Percentiles rank a stretch among this genome's conserved stretches.
phyloP scores from a whole-genome alignment of 495 filamentous ascomycete species.

The Hypoxylon fuscum region DNA sequence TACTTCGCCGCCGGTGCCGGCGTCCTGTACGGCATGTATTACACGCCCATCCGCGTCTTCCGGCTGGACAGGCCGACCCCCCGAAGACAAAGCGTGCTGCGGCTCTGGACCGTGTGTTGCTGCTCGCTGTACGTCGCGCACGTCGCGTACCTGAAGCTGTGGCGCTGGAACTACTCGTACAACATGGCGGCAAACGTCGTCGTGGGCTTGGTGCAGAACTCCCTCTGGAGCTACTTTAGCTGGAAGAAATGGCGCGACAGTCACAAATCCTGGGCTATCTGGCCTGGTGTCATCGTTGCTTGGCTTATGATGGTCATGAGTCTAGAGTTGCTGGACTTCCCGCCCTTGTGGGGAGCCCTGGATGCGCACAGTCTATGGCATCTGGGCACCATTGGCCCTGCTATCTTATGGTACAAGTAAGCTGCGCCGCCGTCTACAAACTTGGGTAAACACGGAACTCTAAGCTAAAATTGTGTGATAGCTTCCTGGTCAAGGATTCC shows the following conservation, averaged over 20 bases:
- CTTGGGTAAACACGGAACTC: background rate
- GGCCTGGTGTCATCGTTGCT: constrained; percentile 91
- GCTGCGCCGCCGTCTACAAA: constrained; percentile 46
- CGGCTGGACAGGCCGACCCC: constrained; percentile 74
- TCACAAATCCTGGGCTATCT: constrained; percentile 79
- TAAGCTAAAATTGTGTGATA: constrained; percentile 45
- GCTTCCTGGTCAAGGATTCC: constrained; percentile 80
- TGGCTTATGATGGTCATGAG: constrained; percentile 96
- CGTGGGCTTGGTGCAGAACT: constrained; percentile 80
- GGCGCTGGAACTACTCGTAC: constrained; percentile 94
- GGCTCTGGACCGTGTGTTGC: constrained; percentile 79
- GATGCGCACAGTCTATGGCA: constrained; percentile 99
- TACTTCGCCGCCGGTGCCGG: constrained; percentile 94
- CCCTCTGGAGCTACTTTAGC: constrained; percentile 87
- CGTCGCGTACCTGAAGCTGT: constrained; percentile 82
- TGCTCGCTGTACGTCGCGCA: constrained; percentile 75
- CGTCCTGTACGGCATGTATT: constrained; percentile 91
- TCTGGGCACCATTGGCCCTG: constrained; percentile 87
- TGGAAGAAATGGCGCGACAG: constrained; percentile 74
- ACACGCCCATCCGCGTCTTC: constrained; percentile 80
- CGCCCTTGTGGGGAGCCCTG: constrained; percentile 80
- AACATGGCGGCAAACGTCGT: constrained; percentile 96
- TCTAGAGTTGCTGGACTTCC: constrained; percentile 92
- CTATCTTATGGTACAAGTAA: constrained; percentile 95
- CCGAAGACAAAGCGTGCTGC: constrained; percentile 66